Base-by-base conservation (phyloP, 495 filamentous ascomycete genomes). In the Penicillium pancosmium region DNA sequence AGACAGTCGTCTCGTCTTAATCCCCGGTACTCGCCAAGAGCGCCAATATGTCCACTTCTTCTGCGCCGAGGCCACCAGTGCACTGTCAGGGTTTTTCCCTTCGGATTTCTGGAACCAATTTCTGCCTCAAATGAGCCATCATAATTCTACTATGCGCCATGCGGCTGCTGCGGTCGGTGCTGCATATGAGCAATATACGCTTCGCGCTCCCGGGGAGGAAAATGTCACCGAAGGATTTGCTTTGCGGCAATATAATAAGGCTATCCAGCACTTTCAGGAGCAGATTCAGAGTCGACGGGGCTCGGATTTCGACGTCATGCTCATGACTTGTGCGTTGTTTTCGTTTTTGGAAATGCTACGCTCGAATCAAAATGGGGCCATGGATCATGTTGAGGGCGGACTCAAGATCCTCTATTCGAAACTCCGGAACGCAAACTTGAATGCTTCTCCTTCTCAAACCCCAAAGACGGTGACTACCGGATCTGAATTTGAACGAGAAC, bases 91-190 rank as follows among this genome's bases (percentile, higher is more conserved):
- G 0, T 86, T 83, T 67, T 87, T 87, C 56, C 74, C 81, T 51
- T 85, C 81, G 3, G 78, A 79, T 5, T 83, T 88, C 53, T 89
- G 85, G 86, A 77, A 13, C 68, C 70, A 31, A 68, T 59, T 73
- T 2, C 59, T 88, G 4, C 69, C 86, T 23, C 83, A 85, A 62
- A 80, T 83, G 57, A 84, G 81, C 41, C 79, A 86, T 58, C 76
- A 76, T 6, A 78, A 86, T 60, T 72, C 85, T 7, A 75, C 82
- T 1, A 82, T 89, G 52, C 78, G 83, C 21, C 86, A 89, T 71
- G 85, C 86, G 5, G 80, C 87, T 3, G 78, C 87, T 9, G 86
- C 86, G 15, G 73, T 89, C n/a, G 83, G 85, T 50, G 83, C 84
- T 0, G 68, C 86, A 41, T 86, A 88, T 59, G 84, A 86, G 66